phyloP scores from a whole-genome alignment of 371 early-diverging fungal genomes.

The Vittaforma corneae region DNA sequence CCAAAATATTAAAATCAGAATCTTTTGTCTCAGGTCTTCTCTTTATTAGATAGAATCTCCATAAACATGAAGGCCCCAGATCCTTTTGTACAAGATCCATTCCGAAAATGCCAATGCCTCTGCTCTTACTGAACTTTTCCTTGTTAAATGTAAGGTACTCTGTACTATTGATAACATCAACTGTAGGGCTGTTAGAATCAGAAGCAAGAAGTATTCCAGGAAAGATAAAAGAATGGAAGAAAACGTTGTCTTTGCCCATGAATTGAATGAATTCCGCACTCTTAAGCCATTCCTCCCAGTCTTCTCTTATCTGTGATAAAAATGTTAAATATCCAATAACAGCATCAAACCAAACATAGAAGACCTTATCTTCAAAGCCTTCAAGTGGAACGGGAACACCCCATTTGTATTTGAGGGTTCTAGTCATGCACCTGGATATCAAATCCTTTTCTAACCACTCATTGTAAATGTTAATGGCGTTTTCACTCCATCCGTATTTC shows the following conservation, averaged over 20 bases:
- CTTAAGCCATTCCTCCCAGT: constrained; percentile 69
- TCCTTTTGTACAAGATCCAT: constrained; percentile 73
- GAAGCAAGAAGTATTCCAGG: constrained; percentile 79
- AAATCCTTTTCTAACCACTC: constrained; percentile 92
- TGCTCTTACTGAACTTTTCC: constrained; percentile 92
- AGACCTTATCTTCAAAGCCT: constrained; percentile 82
- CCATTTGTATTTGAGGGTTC: constrained; percentile 84
- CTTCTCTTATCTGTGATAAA: constrained; percentile 21
- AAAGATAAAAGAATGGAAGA: constrained; percentile 97
- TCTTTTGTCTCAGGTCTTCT: constrained; percentile 89
- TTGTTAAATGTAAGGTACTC: constrained; percentile 95
- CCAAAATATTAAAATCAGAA: constrained; percentile 81
- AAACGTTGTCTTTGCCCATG: constrained; percentile 99
- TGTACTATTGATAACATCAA: constrained; percentile 81
- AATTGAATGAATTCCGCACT: constrained; percentile 87
- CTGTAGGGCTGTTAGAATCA: constrained; percentile 72
- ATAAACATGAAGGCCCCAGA: constrained; percentile 79
- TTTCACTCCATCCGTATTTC: constrained; percentile 72
- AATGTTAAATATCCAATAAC: constrained; percentile 70
- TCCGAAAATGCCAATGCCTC: constrained; percentile 93
- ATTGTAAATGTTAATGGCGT: constrained; percentile 76
- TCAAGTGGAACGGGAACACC: constrained; percentile 87
- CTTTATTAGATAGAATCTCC: constrained; percentile 91
- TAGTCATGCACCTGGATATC: constrained; percentile 86
- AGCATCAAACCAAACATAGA: constrained; percentile 99